Evolutionary conservation across 371 early-diverging fungal species (phyloP).

Genomic region (Rhizopus stolonifer): DNA sequence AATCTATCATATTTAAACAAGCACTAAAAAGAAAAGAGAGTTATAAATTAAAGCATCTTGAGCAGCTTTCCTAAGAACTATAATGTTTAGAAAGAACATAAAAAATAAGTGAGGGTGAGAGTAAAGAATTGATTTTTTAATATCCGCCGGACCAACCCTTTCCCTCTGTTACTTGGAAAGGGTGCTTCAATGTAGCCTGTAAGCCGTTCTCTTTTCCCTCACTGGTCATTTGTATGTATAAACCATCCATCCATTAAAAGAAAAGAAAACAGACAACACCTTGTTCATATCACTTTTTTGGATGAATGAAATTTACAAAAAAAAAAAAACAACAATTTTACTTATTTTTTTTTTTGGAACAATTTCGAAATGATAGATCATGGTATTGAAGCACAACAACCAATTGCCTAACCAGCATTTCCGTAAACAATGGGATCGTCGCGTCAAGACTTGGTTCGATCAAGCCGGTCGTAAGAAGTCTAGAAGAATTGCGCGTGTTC

Average conservation of each 20-base stretch:
- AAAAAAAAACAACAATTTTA: too few species aligned
- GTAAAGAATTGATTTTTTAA: conserved; percentile 1
- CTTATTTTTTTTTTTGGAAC: too few species aligned
- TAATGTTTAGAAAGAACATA: too few species aligned
- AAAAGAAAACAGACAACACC: not conserved
- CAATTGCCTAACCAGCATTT: conserved; percentile 98
- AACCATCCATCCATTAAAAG: conserved; percentile 10
- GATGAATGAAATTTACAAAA: not conserved
- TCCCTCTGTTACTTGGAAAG: conserved; percentile 18
- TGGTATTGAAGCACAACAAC: conserved; percentile 97
- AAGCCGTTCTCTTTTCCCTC: conserved; percentile 37
- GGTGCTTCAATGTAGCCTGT: conserved; percentile 10
- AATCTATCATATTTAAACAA: too few species aligned
- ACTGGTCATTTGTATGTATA: conserved; percentile 46
- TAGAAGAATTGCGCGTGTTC: too few species aligned
- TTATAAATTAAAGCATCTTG: too few species aligned
- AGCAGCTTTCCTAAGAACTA: too few species aligned
- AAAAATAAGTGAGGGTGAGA: not conserved
- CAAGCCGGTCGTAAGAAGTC: too few species aligned
- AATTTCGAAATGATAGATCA: conserved; percentile 33
- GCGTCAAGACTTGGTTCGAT: too few species aligned
- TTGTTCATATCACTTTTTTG: not conserved
- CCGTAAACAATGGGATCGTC: too few species aligned
- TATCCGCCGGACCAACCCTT: conserved; percentile 12
- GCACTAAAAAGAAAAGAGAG: too few species aligned